A percentile compares a stretch with the other conserved stretches of the same genome.
These are phyloP conservation scores for Xylaria sp. DNA, from an alignment of 2,329 filamentous ascomycete species.

Conservation along the genomic window DNA sequence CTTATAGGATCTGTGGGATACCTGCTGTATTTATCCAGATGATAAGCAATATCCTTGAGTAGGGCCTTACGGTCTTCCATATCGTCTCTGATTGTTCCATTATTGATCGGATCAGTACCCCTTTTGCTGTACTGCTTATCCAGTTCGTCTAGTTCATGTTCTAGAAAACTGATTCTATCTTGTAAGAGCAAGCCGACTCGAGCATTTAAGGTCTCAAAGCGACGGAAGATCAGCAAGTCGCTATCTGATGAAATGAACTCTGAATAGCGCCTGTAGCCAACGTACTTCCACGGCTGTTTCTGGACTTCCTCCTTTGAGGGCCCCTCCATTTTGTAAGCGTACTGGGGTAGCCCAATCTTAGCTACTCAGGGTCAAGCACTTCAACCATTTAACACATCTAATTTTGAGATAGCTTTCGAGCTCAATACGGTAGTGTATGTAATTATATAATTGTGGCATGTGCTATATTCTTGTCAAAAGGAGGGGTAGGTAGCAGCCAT, in stretches of 20 bases:
- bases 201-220: constrained; percentile 42
- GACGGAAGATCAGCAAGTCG: constrained; percentile 42
- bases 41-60: constrained; percentile 23
- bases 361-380: too few relatives aligned
- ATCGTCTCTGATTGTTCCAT: constrained; percentile 39
- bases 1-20: neutral
- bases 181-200: constrained; percentile 42
- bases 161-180: constrained; percentile 41
- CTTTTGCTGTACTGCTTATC: constrained; percentile 35
- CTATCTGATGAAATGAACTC: constrained; percentile 41
- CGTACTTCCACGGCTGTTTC: constrained; percentile 41
- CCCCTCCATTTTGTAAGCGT: neutral
- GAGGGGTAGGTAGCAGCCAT: neutral
- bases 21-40: constrained; percentile 35
- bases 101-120: constrained; percentile 32
- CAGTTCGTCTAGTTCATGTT: constrained; percentile 38
- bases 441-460: neutral
- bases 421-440: neutral
- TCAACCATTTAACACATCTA: too few relatives aligned
- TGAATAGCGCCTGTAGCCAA: constrained; percentile 39
- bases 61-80: constrained; percentile 29
- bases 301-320: constrained; percentile 10
- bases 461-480: neutral
- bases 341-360: too few relatives aligned
- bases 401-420: neutral